phyloP scores from a whole-genome alignment of 2,329 filamentous ascomycete species.

The Aspergillus fructus region DNA sequence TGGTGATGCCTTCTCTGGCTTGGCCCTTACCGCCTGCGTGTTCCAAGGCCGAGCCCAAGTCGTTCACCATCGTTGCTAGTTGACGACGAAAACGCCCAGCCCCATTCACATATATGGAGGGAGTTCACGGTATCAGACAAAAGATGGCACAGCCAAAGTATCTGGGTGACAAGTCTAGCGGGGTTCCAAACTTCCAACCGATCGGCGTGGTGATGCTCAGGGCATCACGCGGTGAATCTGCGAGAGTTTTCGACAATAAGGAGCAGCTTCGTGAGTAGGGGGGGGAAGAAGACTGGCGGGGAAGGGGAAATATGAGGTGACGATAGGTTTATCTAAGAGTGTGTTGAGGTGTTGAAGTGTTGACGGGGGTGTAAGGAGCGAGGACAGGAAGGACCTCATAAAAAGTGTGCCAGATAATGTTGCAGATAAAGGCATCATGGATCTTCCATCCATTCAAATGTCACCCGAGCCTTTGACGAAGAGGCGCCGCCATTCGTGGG shows the following conservation, averaged over 20 bases:
- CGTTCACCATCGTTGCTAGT: conserved; percentile 22
- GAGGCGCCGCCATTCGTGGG: conserved; percentile 24
- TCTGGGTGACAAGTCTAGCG: background rate
- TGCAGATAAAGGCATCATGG: conserved; percentile 19
- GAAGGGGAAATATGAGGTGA: conserved; percentile 2
- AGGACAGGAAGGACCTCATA: conserved; percentile 1
- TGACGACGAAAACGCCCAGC: background rate
- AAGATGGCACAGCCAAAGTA: background rate
- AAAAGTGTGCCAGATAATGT: conserved; percentile 6
- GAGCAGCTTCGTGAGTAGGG: background rate
- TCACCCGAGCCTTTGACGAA: conserved; percentile 1
- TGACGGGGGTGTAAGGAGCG: conserved; percentile 2
- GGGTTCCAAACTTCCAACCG: background rate
- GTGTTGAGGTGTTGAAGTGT: background rate
- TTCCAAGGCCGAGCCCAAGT: conserved; percentile 36
- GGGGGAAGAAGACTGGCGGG: background rate
- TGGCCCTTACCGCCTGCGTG: conserved; percentile 37
- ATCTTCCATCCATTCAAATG: conserved; percentile 13
- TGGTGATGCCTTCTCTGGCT: conserved; percentile 35
- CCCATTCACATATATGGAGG: background rate
- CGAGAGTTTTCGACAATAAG: background rate
- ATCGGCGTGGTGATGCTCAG: background rate
- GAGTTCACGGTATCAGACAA: background rate
- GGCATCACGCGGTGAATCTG: background rate
- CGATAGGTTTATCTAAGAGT: background rate